Base-by-base conservation (phyloP, 2,329 filamentous ascomycete genomes). In the Phaeomoniella chlamydospora region DNA sequence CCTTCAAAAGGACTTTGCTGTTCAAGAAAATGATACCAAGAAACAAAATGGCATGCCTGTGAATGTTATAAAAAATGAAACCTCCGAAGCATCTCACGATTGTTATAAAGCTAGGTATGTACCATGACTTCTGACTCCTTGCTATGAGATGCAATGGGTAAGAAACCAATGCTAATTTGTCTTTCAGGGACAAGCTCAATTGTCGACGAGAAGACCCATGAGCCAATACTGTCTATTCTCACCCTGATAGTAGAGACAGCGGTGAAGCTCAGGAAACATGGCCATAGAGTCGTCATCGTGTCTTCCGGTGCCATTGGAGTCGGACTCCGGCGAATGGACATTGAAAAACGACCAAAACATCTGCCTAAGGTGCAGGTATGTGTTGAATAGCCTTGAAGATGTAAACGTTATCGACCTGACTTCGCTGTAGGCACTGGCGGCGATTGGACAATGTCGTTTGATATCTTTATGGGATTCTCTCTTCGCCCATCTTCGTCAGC, bases 151-250 rank as follows among this genome's bases (percentile, higher is more conserved):
- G n/a, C n/a, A n/a, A n/a, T n/a, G n/a, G n/a, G n/a, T n/a, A n/a
- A n/a, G n/a, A n/a, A n/a, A n/a, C 33, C 36, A 34, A 16, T 38
- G 40, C 41, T 48, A 40, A 51, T 39, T 32, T 29, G 18, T 37
- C n/a, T n/a, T n/a, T n/a, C 43, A 98, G 90, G 90, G 49, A 96
- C 90, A 33, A 94, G 86, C 58, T 96, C 90, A n/a, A 96, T 98
- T 47, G 87, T 98, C 45, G 85, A 96, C 61, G 90, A 98, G 57
- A 81, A 78, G 54, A 93, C 84, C 15, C 90, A 94, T 61, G 84
- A 94, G 53, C 90, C 90, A 3, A 73, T 94, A 22, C 71, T 98
- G 29, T 90, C 87, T 3, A 93, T 86, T 47, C 67, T 98, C 38
- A 87, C 82, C 41, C 67, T 88, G 41, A 94, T 98, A 45, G 90